phyloP scores from a whole-genome alignment of 1,139 yeast species.

The Eremothecium sinecaudum region DNA sequence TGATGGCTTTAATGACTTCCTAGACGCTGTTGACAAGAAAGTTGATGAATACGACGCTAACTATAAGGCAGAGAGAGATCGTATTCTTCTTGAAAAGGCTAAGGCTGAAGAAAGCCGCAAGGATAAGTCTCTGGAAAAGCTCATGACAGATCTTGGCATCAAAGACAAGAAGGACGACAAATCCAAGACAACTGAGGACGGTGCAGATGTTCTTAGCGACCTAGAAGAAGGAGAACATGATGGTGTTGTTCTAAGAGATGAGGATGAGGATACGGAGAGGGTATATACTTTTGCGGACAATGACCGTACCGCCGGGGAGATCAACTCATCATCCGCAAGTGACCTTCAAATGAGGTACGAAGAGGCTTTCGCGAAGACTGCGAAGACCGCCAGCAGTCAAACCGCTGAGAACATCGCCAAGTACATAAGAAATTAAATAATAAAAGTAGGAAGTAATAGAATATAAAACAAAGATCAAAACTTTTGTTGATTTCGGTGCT shows the following conservation, averaged over 20 bases:
- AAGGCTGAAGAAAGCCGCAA: constrained; percentile 66
- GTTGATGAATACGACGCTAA: constrained; percentile 79
- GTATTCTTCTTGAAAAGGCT: constrained; percentile 66
- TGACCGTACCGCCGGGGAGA: constrained; percentile 47
- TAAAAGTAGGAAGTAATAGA: background rate
- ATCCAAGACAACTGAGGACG: constrained; percentile 20
- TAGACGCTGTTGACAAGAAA: constrained; percentile 73
- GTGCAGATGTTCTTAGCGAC: constrained; percentile 65
- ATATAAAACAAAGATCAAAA: background rate
- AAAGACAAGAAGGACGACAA: constrained; percentile 31
- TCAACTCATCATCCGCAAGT: constrained; percentile 40
- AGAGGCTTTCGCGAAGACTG: constrained; percentile 56
- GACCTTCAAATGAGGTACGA: constrained; percentile 63
- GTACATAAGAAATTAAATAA: constrained; percentile 39
- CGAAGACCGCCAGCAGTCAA: constrained; percentile 50
- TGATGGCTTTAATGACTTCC: constrained; percentile 83
- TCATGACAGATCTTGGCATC: constrained; percentile 79
- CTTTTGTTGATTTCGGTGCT: too few species aligned
- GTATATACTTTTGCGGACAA: constrained; percentile 74
- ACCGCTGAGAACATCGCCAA: constrained; percentile 66
- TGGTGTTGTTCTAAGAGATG: constrained; percentile 56
- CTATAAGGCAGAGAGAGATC: constrained; percentile 80
- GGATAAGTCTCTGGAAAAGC: constrained; percentile 55
- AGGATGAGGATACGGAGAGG: constrained; percentile 50
- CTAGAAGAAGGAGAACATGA: constrained; percentile 49